phyloP scores from a whole-genome alignment of 805 yeast species.

The Metschnikowia shivogae region DNA sequence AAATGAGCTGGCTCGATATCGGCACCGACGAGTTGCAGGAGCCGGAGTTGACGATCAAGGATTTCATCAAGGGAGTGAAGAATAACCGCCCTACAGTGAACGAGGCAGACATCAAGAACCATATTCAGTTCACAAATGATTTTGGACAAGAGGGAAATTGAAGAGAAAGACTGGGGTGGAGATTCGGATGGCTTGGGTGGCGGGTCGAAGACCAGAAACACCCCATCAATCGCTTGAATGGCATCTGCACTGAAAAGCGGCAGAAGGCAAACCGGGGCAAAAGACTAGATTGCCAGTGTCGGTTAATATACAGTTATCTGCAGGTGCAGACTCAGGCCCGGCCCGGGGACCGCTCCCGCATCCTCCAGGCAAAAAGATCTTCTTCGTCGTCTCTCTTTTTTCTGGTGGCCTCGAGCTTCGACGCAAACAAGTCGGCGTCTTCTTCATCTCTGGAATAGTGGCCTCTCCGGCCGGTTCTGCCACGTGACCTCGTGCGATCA shows the following conservation, averaged over 20 bases:
- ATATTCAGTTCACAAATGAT: conserved; percentile 84
- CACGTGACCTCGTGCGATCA: conserved; percentile 31
- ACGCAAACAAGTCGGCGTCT: conserved; percentile 24
- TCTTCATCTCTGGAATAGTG: conserved; percentile 13
- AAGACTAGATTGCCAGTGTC: neutral
- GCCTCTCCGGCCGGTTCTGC: conserved; percentile 12
- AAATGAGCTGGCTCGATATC: conserved; percentile 91
- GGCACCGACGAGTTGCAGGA: conserved; percentile 85
- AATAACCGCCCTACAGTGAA: conserved; percentile 94
- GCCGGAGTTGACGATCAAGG: conserved; percentile 86
- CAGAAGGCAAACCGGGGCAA: neutral
- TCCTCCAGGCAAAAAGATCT: conserved; percentile 33
- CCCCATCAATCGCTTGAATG: too few species aligned
- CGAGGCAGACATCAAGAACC: conserved; percentile 73
- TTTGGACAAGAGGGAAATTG: conserved; percentile 96
- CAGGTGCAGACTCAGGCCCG: neutral
- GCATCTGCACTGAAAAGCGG: neutral
- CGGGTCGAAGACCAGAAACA: too few species aligned
- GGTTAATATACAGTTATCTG: conserved; percentile 2
- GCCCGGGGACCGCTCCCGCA: conserved; percentile 20
- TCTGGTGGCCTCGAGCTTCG: conserved; percentile 13
- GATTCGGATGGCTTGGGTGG: too few species aligned
- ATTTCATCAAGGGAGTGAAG: conserved; percentile 88
- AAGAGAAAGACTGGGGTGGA: neutral
- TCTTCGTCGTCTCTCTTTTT: conserved; percentile 23